Base-by-base conservation (phyloP, 306 rosid genomes). In the Quercus glauca region DNA sequence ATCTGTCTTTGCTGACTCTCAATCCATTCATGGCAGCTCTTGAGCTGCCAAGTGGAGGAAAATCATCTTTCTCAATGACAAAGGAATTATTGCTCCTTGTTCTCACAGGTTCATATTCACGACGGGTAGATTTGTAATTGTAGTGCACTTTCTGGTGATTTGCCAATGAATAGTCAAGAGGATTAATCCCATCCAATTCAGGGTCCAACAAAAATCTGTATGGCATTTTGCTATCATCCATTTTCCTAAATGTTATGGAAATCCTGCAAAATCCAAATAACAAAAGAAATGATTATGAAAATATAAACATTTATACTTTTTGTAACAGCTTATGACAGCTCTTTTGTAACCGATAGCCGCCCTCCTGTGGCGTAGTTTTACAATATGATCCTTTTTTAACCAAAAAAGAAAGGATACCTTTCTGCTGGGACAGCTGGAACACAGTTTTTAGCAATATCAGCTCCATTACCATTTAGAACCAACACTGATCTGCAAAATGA, bases 241-340 rank as follows among this genome's bases (percentile, higher is more conserved):
- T 87, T 88, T 86, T 92, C 58, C 97, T 85, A 70, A 90, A 88
- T 13, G 97, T 85, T 67, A 92, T 90, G 15, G 89, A 92, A 71
- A 90, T 92, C 85, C 94, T 91, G 87, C 59, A 76, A 57, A 78
- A 53, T 10, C 10, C 59, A 58, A 53, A 25, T 41, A 21, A 29
- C 52, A 23, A 77, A 65, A 67, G 17, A 28, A 6, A 73, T 23
- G n/a, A 76, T 3, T 17, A 9, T 21, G 45, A 37, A 69, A 4
- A 23, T 49, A 10, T 37, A 23, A 71, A 37, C 51, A 80, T 29
- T 13, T 6, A 35, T 41, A 20, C 43, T 53, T 21, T 17, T 14
- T 23, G 58, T 56, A 41, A 41, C 45, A 41, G 45, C 0, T 41
- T 7, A 7, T 9, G 45, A 41, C 45, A 41, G 45, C 45, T 37